Evolutionary conservation across 208 protist genomes (phyloP), one percentile per base, ranked within the genome.

Genomic region (Leishmania guyanensis): DNA sequence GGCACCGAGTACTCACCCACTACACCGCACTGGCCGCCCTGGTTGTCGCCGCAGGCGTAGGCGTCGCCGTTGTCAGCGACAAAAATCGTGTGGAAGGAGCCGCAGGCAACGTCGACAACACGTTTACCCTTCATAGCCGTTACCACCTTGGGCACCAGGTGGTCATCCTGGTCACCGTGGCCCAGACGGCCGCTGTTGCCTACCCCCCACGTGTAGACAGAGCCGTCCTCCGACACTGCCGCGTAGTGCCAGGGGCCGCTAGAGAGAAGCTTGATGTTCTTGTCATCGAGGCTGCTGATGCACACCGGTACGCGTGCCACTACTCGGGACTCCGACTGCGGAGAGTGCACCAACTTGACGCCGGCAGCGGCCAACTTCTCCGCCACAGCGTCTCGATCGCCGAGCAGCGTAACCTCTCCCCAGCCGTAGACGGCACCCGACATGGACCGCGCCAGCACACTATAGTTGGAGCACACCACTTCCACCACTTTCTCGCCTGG

Each of bases 161-260:
- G 79, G 77, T 94, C 89, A 60, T 82, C 72, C 70, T 91, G 82
- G 81, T 88, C 82, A 75, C 91, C 93, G 84, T 97, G 93, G 26
- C 93, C 93, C 62, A 97, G 90, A 14, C 92, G 87, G 29, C 91
- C 93, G 80, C 92, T 91, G 78, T 92, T 92, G 79, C 93, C 93
- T 10, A 94, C 26, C 39, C 93, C 93, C 92, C 93, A 97, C 74
- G 91, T 94, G 85, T 94, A 95, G 48, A 93, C 91, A 5, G 77
- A 77, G 20, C 91, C 92, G 53, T 87, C 66, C 22, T 39, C 58
- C 26, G 80, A 86, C 65, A 95, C 78, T 4, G 90, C 93, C 54
- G 87, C 91, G 39, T 91, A 92, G 90, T 97, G 93, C 92, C 93
- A 97, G 71, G 91, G 91, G n/a, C 93, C 93, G 46, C 80, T 89